These are phyloP conservation scores for Histomonas meleagridis DNA, from an alignment of 208 protist species.

Conservation along the genomic window DNA sequence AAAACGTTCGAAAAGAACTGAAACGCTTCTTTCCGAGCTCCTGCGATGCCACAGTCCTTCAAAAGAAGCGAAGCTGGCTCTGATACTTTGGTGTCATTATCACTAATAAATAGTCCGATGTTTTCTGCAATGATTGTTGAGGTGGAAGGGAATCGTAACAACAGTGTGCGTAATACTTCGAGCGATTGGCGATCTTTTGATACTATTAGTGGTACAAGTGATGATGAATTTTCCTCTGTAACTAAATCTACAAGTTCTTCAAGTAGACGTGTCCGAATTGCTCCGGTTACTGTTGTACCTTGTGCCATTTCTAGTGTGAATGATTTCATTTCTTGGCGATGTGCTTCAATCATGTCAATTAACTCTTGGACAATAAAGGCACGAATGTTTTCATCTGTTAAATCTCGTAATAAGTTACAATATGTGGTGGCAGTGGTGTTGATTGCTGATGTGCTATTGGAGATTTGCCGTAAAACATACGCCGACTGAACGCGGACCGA, in stretches of 20 bases:
- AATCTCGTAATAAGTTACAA: background rate
- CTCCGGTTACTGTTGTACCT: background rate
- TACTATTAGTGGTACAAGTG: background rate
- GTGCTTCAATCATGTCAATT: background rate
- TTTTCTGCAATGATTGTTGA: background rate
- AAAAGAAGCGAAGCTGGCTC: background rate
- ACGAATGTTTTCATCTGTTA: background rate
- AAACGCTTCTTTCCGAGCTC: background rate
- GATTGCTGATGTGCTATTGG: background rate
- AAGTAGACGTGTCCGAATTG: background rate
- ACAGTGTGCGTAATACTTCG: background rate
- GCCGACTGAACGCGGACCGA: background rate
- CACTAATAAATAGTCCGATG: background rate
- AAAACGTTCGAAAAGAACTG: background rate
- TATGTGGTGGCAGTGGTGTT: background rate
- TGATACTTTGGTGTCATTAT: background rate
- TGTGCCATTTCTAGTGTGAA: background rate
- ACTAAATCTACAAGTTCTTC: background rate
- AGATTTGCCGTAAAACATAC: background rate
- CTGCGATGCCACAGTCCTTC: slow-evolving; percentile 6
- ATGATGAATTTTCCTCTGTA: background rate
- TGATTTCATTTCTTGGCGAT: background rate
- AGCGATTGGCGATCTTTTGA: background rate
- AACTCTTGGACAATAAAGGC: background rate
- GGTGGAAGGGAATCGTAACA: background rate